Base-by-base conservation (phyloP, 2,329 filamentous ascomycete species). In the Xylariomycetidae sp. region DNA sequence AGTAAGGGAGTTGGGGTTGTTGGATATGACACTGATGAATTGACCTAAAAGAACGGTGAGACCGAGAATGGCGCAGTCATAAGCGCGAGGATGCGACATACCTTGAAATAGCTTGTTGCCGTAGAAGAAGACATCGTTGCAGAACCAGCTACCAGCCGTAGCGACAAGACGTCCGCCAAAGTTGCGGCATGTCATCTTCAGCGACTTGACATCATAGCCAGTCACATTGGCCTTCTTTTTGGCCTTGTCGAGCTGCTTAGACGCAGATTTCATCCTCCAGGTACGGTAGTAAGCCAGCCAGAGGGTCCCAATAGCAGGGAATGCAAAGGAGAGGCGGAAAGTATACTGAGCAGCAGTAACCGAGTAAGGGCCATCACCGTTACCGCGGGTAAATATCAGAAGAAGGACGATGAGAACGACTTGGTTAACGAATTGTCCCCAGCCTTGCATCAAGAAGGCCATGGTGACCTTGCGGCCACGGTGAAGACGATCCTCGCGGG, bases 41-140 rank as follows among this genome's bases (percentile, higher is more conserved):
- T 90, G 77, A 42, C 76, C 50, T 54, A 12, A 4, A 15, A n/a
- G n/a, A n/a, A n/a, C n/a, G n/a, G n/a, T n/a, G n/a, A n/a, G n/a
- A n/a, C n/a, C n/a, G n/a, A n/a, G n/a, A n/a, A n/a, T n/a, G n/a
- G n/a, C n/a, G n/a, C n/a, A n/a, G n/a, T n/a, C n/a, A n/a, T n/a
- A n/a, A n/a, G n/a, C n/a, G n/a, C n/a, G n/a, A n/a, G n/a, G n/a
- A n/a, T n/a, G n/a, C n/a, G n/a, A n/a, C 50, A 40, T 44, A 51
- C 51, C 77, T 66, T 95, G 89, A 76, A 96, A 96, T 34, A 96
- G 82, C 74, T 95, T 96, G 82, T 95, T 96, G 50, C 90, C 90
- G 69, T 97, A 97, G 72, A 97, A 97, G 74, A 97, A 96, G 47
- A 97, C 84, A 56, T 97, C 90, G 62, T 97, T 97, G 67, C 82